Evolutionary conservation across 495 filamentous ascomycete species (phyloP), one percentile per base, ranked within the genome.

Genomic region (Aspergillus haitiensis): DNA sequence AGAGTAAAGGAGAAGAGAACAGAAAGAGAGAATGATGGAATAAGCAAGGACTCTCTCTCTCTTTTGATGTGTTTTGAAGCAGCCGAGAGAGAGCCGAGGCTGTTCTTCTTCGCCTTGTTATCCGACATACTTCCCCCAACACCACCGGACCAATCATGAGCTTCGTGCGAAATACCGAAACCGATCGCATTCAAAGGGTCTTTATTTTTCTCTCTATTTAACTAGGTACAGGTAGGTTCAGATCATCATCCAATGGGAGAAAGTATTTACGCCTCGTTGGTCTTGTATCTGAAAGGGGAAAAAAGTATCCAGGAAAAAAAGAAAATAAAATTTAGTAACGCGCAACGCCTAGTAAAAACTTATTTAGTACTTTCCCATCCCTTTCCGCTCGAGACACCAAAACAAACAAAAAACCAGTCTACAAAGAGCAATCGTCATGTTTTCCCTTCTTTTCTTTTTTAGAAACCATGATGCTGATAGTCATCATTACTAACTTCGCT

Each of bases 401-500:
- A 47, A 8, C 9, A 52, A 34, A 34, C 36, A 27, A 58, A 18
- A 58, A 58, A 16, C 45, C 47, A 34, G 12, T 56, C 11, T n/a
- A 32, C 27, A 8, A 13, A 13, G 21, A 12, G 52, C 18, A 9
- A 27, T 11, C 7, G 3, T 37, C 36, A 8, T 55, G 16, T 35
- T 55, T 27, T 27, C 21, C 21, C 21, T 3, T 27, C 21, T 49
- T 11, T 39, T 52, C 12, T 16, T 36, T 18, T 49, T 46, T 52
- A 60, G 33, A 57, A 40, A 13, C 45, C 52, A 40, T 50, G 56
- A 13, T 69, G 68, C 69, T 77, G 71, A 37, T 70, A 68, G 34
- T 78, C 75, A 10, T 78, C 74, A 16, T 71, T 83, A 69, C 88
- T 90, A 34, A 89, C 75, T 35, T 86, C 83, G 65, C 89, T 92